phyloP scores from a whole-genome alignment of 129 eudicot species.

The Sambucus nigra region DNA sequence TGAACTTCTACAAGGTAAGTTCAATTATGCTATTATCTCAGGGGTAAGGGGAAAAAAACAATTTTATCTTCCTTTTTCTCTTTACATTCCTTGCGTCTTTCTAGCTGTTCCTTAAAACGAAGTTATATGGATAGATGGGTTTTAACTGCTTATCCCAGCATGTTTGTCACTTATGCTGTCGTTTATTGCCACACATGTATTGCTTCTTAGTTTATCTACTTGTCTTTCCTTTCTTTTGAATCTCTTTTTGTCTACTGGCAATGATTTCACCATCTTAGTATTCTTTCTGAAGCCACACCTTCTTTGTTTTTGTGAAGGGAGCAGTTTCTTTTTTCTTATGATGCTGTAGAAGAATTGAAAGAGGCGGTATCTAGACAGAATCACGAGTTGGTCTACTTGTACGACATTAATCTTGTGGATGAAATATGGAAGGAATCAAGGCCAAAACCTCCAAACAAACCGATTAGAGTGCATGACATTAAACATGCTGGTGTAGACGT shows the following conservation, averaged over 20 bases:
- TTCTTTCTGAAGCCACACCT: slow-evolving; percentile 42
- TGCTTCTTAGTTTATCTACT: slow-evolving; percentile 5
- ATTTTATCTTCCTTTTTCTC: too few species aligned
- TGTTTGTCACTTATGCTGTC: background rate
- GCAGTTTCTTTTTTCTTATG: slow-evolving; percentile 95
- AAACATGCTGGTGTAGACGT: slow-evolving; percentile 89
- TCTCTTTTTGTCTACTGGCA: background rate
- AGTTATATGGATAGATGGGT: background rate
- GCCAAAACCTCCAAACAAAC: slow-evolving; percentile 69
- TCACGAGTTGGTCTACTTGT: slow-evolving; percentile 83
- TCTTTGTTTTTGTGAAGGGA: slow-evolving; percentile 73
- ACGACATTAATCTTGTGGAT: slow-evolving; percentile 75
- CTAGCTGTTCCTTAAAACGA: background rate
- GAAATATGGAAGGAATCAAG: slow-evolving; percentile 88
- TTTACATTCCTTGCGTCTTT: too few species aligned
- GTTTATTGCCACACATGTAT: background rate
- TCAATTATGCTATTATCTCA: too few species aligned
- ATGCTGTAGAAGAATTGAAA: slow-evolving; percentile 78
- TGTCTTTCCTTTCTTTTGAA: background rate
- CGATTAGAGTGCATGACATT: slow-evolving; percentile 70
- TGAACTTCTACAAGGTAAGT: too few species aligned
- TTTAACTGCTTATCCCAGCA: background rate
- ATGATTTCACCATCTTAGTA: slow-evolving; percentile 1
- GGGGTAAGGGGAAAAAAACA: too few species aligned
- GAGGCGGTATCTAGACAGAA: slow-evolving; percentile 54